Evolutionary conservation across 441 rosid genomes (phyloP).

Genomic region (Macaranga tanarius): DNA sequence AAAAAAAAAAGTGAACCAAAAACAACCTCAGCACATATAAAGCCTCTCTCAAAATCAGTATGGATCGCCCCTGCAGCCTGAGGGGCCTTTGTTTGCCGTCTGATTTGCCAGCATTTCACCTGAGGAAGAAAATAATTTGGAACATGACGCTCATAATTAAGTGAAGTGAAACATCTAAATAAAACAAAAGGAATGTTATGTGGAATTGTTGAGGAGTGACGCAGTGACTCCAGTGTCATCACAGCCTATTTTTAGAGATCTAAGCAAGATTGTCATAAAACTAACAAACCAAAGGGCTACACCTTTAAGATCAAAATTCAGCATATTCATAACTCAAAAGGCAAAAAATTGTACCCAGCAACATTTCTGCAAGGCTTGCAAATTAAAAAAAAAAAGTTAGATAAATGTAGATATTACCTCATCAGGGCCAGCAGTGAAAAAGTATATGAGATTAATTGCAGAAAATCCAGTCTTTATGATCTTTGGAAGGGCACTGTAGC

Average conservation of each 20-base stretch:
- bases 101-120: conserved; percentile 99
- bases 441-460: conserved; percentile 93
- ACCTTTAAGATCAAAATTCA: not conserved
- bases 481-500: conserved; percentile 86
- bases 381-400: conserved; percentile 3
- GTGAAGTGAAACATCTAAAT: not conserved
- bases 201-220: not conserved
- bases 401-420: conserved; percentile 53
- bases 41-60: conserved; percentile 93
- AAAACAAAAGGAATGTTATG: not conserved
- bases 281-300: not conserved
- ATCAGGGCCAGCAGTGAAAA: conserved; percentile 96
- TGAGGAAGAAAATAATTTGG: conserved; percentile 34
- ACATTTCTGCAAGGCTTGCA: not conserved
- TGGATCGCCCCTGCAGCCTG: conserved; percentile 99
- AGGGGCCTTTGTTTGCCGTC: conserved; percentile 92
- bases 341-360: conserved; percentile 1
- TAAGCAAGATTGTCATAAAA: not conserved
- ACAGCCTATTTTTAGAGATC: not conserved
- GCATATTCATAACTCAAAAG: not conserved
- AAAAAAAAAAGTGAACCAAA: conserved; percentile 3
- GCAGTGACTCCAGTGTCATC: not conserved
- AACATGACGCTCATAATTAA: not conserved
- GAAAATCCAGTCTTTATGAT: conserved; percentile 97
- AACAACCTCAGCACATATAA: conserved; percentile 96